Evolutionary conservation across 106 monocot species (phyloP).

Genomic region (Amphibolis antarctica): DNA sequence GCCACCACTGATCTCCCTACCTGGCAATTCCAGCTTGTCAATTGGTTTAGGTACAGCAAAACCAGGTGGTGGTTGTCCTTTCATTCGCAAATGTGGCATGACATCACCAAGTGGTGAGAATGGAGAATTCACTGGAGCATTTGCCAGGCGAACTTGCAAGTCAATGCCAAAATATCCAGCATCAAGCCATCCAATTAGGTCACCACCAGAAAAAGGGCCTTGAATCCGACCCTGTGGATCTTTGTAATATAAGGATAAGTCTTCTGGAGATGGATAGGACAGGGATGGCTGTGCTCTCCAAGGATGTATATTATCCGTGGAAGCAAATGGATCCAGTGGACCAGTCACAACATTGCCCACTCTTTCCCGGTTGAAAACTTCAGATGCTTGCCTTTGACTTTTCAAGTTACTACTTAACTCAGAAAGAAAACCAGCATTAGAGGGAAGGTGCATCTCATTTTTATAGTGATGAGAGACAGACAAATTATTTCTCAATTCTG

Average conservation of each 20-base stretch:
- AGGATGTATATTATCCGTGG: constrained; percentile 20
- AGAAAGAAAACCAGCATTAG: constrained; percentile 12
- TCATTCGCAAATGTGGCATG: constrained; percentile 82
- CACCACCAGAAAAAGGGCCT: constrained; percentile 87
- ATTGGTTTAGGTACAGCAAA: constrained; percentile 40
- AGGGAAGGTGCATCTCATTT: constrained; percentile 22
- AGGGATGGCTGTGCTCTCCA: constrained; percentile 24
- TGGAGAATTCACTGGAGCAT: constrained; percentile 52
- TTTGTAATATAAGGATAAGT: constrained; percentile 60
- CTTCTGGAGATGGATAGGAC: constrained; percentile 44
- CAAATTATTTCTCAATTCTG: constrained; percentile 8
- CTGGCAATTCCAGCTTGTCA: constrained; percentile 25
- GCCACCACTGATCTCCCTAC: constrained; percentile 13
- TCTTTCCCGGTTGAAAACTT: constrained; percentile 17
- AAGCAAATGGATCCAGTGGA: constrained; percentile 13
- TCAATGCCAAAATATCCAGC: constrained; percentile 96
- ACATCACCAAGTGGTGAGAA: constrained; percentile 84
- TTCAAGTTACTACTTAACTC: constrained; percentile 19
- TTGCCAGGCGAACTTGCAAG: constrained; percentile 59
- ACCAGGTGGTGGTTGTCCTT: constrained; percentile 80
- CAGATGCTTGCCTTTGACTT: constrained; percentile 26
- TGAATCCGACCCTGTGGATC: constrained; percentile 97
- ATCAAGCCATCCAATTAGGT: constrained; percentile 95
- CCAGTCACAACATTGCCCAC: constrained; percentile 5
- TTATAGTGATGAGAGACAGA: constrained; percentile 15